These are phyloP conservation scores for Solanum clarkiae DNA, from an alignment of 257 asterid species.

Conservation along the genomic window DNA sequence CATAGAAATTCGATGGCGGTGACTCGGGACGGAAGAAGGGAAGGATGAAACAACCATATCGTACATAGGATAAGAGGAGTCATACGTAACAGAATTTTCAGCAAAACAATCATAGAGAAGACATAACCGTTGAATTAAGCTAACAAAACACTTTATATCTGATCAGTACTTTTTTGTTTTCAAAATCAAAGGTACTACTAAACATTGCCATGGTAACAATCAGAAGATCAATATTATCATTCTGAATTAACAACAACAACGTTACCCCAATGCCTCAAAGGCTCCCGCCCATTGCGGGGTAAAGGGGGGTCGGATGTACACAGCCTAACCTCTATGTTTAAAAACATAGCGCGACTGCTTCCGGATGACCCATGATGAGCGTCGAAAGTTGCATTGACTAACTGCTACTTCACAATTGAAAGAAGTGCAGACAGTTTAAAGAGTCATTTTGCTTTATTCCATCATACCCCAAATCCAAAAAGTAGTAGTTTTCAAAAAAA, in stretches of 20 bases:
- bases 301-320: too few relatives aligned
- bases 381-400: too few relatives aligned
- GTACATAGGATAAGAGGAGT: slow-evolving; percentile 39
- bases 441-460: too few relatives aligned
- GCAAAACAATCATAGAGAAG: neutral
- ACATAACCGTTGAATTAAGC: neutral
- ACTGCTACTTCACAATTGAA: too few relatives aligned
- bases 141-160: neutral
- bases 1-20: slow-evolving; percentile 21
- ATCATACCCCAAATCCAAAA: too few relatives aligned
- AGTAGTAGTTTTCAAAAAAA: neutral
- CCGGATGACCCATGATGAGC: too few relatives aligned
- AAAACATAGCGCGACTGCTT: too few relatives aligned
- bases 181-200: neutral
- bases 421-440: too few relatives aligned
- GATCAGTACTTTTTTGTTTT: neutral
- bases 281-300: too few relatives aligned
- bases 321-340: too few relatives aligned
- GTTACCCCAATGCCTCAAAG: too few relatives aligned
- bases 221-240: neutral
- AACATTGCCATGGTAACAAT: neutral
- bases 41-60: slow-evolving; percentile 62
- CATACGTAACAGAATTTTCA: neutral
- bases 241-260: too few relatives aligned
- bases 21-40: slow-evolving; percentile 4